Evolutionary conservation across 768 basidiomycete species (phyloP).

Genomic region (Russula lepida): DNA sequence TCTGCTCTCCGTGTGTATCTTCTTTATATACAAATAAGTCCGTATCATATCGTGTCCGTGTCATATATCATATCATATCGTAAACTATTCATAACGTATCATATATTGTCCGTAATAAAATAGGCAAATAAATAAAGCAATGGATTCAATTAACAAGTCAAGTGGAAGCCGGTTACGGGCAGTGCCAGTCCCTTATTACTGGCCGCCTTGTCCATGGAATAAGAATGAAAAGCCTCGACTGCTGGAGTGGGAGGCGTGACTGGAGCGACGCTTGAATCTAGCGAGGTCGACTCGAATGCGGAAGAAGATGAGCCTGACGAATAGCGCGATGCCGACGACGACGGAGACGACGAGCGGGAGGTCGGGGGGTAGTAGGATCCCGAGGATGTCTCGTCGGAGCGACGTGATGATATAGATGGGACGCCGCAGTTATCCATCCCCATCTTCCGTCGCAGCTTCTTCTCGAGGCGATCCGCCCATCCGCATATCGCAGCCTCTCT

Average conservation of each 20-base stretch:
- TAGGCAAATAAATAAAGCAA: not conserved
- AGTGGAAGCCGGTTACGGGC: not conserved
- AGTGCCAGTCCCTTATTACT: not conserved
- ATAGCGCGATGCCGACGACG: not conserved
- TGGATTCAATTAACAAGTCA: not conserved
- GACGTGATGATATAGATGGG: not conserved
- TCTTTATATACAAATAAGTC: too few species aligned
- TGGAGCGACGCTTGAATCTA: not conserved
- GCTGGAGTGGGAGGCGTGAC: constrained; percentile 3
- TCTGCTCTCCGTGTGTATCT: too few species aligned
- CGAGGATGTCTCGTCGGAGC: not conserved
- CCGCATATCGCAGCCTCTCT: constrained; percentile 27
- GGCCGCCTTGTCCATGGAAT: not conserved
- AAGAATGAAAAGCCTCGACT: not conserved
- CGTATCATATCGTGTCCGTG: not conserved
- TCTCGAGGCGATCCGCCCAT: not conserved
- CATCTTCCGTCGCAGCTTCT: not conserved
- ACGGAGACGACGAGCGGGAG: not conserved
- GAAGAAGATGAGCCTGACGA: not conserved
- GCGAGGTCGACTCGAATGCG: constrained; percentile 2
- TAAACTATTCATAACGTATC: not conserved
- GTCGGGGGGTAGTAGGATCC: not conserved
- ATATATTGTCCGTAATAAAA: not conserved
- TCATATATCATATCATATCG: not conserved
- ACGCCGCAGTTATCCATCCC: not conserved